Evolutionary conservation across 2,329 filamentous ascomycete species (phyloP), one percentile per base, ranked within the genome.

Genomic region (Alternaria consortialis): DNA sequence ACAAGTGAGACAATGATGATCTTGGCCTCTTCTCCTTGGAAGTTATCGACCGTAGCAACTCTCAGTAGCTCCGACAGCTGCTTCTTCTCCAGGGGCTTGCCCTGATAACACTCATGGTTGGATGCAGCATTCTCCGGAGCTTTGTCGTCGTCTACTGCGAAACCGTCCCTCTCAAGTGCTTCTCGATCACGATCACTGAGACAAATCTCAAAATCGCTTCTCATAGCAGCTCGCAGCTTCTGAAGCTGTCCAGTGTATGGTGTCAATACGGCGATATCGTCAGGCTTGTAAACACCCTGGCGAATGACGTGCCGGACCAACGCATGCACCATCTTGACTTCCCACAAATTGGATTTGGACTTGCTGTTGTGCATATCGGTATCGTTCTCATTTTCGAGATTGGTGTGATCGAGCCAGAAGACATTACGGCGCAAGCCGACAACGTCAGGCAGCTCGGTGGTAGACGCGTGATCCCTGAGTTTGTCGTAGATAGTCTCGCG

Each of bases 1-100:
- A 92, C 90, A 0, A 94, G 80, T 0, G 88, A 91, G 0, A 93
- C 80, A 3, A 94, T 80, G 0, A 94, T 82, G 8, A 94, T 80
- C 53, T 91, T 89, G 2, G 87, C 88, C 69, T 94, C 90, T 70
- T 94, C 90, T 0, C 91, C 91, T 67, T 94, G 90, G 56, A 92
- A 93, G 64, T 93, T 93, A 73, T 92, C 89, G 0, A 92, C 85
- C 0, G 89, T 92, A 0, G 89, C 88, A 0, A 90, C 75, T 5
- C 72, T 48, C 2, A 75, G 51, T 5, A 71, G 17, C 5, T 75
- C 69, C 15, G 53, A 62, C 5, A 74, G 53, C 9, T 65, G 60
- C 17, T 67, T 74, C 61, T 68, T 73, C n/a, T 69, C 58, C 0
- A 75, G 36, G 5, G 67, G 65, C 20, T 53, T 65, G 15, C 60